Base-by-base conservation (phyloP, 441 rosid genomes). In the Jatropha multifida region DNA sequence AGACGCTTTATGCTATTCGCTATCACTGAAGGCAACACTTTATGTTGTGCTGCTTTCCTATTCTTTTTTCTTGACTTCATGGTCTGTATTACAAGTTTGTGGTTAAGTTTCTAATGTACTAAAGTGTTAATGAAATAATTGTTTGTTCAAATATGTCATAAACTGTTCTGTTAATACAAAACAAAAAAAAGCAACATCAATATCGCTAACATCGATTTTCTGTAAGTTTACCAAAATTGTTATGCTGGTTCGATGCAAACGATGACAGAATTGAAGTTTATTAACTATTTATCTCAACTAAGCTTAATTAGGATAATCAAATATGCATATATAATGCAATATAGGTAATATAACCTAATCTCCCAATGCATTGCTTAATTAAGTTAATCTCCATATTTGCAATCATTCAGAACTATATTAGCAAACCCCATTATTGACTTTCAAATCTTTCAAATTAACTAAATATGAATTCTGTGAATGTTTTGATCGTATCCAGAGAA, bases 401-500 rank as follows among this genome's bases (percentile, higher is more conserved):
- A 59, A 59, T 15, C 38, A 10, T 59, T 26, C 38, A 26, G 7
- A 55, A 1, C 59, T 14, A 0, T 55, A 55, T 4, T 18, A 14
- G 7, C 18, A 13, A 54, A 13, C 12, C 48, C 48, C 9, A 11
- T 6, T 6, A 44, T 68, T 69, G 27, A 37, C 9, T n/a, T 18
- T 37, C 61, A 55, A 7, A 70, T 56, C 38, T 70, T 66, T 9
- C 27, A 52, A 42, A 0, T 26, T 15, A 52, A 52, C 4, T 8
- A 40, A 20, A 55, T 17, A 71, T 58, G 74, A 60, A 41, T 58
- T n/a, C 63, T 3, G 12, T 71, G 2, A 71, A 20, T 14, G 64
- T 71, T 44, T 20, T 26, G 18, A 41, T 58, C 52, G 20, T 27
- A 20, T 56, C 74, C 49, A 56, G 54, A 41, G 74, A 71, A 27